Percentiles rank a stretch among this genome's conserved stretches.
phyloP scores from a whole-genome alignment of 345 rosid species.

The Barbarea vulgaris region DNA sequence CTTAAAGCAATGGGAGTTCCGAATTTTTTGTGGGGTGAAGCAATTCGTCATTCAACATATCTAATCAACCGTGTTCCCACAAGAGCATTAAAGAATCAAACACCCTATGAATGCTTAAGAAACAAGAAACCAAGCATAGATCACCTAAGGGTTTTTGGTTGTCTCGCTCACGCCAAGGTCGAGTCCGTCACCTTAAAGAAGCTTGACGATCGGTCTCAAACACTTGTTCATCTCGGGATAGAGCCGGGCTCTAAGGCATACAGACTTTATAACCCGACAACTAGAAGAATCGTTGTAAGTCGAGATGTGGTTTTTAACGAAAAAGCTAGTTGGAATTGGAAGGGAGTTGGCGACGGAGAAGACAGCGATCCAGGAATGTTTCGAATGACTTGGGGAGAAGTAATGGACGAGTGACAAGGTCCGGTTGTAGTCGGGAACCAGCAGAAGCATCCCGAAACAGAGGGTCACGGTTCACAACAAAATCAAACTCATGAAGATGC shows the following conservation, averaged over 20 bases:
- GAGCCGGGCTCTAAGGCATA: not conserved
- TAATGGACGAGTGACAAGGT: not conserved
- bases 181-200: not conserved
- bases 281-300: not conserved
- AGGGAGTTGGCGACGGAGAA: not conserved
- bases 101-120: not conserved
- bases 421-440: no score
- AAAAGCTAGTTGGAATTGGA: not conserved
- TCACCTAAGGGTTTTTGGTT: not conserved
- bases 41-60: not conserved
- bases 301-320: not conserved
- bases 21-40: not conserved
- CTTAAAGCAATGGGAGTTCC: not conserved
- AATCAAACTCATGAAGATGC: no score
- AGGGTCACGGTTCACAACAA: no score
- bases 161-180: not conserved
- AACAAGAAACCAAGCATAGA: not conserved
- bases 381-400: not conserved
- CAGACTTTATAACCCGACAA: not conserved
- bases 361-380: not conserved
- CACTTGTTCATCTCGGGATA: not conserved
- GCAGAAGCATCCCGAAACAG: no score
- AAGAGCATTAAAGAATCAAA: not conserved
- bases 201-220: not conserved
- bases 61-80: not conserved